Conservation (phyloP, 1,284 basidiomycete genomes). For the Ustilago crameri region DNA sequence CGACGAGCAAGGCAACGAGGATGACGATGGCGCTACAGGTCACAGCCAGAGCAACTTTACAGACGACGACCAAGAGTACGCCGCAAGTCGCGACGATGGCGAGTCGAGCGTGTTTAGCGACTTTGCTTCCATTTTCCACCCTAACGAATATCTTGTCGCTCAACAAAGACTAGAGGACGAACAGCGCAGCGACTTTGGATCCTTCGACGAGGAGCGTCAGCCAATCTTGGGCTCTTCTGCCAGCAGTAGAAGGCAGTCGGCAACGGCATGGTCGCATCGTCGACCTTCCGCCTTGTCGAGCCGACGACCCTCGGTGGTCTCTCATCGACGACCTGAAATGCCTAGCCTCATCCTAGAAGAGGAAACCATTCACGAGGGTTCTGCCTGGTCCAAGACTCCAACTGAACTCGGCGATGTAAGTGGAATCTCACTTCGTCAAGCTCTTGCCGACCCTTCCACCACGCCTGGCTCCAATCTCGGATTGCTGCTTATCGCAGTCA, state of each 20-base stretch:
- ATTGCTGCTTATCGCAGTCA: constrained; percentile 44
- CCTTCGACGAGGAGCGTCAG: constrained; percentile 30
- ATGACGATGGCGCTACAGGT: constrained; percentile 1
- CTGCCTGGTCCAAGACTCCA: constrained; percentile 21
- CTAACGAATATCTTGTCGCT: constrained; percentile 41
- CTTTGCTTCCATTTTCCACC: constrained; percentile 47
- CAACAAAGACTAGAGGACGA: constrained; percentile 36
- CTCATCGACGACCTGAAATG: constrained; percentile 9
- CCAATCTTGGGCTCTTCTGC: constrained; percentile 19
- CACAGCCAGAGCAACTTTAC: constrained; percentile 19
- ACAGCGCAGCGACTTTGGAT: constrained; percentile 24
- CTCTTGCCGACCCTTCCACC: constrained; percentile 35
- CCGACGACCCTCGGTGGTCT: constrained; percentile 15
- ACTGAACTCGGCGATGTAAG: constrained; percentile 26
- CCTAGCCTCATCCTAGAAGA: constrained; percentile 21
- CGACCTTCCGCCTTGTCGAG: constrained; percentile 30
- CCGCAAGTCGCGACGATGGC: constrained; percentile 14
- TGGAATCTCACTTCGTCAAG: constrained; percentile 43
- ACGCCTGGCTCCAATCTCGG: constrained; percentile 48
- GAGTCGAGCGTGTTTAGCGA: constrained; percentile 36
- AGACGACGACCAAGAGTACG: constrained; percentile 17
- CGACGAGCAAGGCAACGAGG: constrained; percentile 7
- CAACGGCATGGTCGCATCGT: constrained; percentile 21
- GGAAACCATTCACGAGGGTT: constrained; percentile 19
- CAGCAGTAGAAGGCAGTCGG: constrained; percentile 17